phyloP scores from a whole-genome alignment of 345 rosid species.

The Brassica nigra region DNA sequence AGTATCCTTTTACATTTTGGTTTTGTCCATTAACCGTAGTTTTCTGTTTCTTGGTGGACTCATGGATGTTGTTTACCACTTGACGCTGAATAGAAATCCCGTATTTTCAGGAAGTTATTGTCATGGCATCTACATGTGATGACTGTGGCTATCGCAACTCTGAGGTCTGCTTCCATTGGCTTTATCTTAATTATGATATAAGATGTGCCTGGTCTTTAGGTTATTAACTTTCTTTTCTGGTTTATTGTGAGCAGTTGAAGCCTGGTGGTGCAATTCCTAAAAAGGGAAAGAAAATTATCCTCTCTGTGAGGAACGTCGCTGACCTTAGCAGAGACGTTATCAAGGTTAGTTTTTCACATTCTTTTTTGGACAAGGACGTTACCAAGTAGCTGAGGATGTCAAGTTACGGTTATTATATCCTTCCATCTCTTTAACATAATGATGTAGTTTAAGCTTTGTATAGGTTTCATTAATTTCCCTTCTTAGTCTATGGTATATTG shows the following conservation, averaged over 20 bases:
- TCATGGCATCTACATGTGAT: conserved; percentile 94
- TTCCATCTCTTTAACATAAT: background rate
- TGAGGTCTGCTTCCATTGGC: conserved; percentile 59
- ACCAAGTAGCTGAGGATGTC: background rate
- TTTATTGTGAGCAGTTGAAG: conserved; percentile 61
- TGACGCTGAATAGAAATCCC: conserved; percentile 77
- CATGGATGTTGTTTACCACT: conserved; percentile 40
- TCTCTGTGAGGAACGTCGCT: conserved; percentile 53
- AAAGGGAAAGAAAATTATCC: conserved; percentile 74
- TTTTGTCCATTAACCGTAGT: no score
- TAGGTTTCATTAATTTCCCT: background rate
- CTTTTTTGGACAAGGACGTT: background rate
- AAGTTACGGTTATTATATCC: background rate
- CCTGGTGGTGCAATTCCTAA: conserved; percentile 87
- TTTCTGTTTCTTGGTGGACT: background rate
- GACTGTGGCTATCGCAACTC: conserved; percentile 92
- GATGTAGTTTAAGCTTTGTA: background rate
- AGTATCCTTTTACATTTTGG: conserved; percentile 44
- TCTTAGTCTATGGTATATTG: conserved; percentile 4
- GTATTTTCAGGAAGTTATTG: conserved; percentile 95
- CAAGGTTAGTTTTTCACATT: conserved; percentile 56
- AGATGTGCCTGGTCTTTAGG: conserved; percentile 1
- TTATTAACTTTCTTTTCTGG: conserved; percentile 8
- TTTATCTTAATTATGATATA: background rate
- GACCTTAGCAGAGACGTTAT: conserved; percentile 92